Percentiles rank a stretch among this genome's conserved stretches.
These are phyloP conservation scores for Sporobolomyces pararoseus DNA, from an alignment of 768 basidiomycete genomes.

Conservation along the genomic window DNA sequence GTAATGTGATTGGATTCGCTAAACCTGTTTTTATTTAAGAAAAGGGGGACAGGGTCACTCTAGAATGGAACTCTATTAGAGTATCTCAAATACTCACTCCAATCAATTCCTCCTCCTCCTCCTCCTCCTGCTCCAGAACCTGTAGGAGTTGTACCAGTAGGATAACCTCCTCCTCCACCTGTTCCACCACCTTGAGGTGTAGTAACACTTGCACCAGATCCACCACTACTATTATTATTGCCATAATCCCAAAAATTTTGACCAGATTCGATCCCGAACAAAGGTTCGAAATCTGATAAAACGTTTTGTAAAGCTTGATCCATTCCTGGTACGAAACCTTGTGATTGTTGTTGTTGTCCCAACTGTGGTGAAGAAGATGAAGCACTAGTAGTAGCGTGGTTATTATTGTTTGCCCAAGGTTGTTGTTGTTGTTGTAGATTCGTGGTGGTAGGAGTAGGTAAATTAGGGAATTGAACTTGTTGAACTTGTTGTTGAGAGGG, in stretches of 20 bases:
- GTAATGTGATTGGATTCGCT: too few species aligned
- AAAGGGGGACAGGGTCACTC: not conserved
- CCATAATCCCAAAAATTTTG: conserved; percentile 15
- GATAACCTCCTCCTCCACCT: not conserved
- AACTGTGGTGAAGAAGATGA: too few species aligned
- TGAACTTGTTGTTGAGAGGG: not conserved
- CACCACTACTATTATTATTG: conserved; percentile 6
- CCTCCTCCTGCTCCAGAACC: too few species aligned
- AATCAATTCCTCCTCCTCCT: conserved; percentile 16
- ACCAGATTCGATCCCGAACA: conserved; percentile 29
- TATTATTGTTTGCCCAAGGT: not conserved
- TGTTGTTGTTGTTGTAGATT: not conserved
- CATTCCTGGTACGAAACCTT: conserved; percentile 28
- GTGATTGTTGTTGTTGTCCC: too few species aligned
- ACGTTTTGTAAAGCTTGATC: conserved; percentile 32
- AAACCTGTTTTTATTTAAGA: not conserved
- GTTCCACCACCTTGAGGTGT: not conserved
- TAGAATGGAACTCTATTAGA: not conserved
- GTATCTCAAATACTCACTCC: conserved; percentile 17
- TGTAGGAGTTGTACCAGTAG: not conserved
- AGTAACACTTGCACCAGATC: conserved; percentile 6
- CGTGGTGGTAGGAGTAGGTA: conserved; percentile 8
- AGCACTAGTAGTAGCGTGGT: too few species aligned
- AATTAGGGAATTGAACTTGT: too few species aligned
- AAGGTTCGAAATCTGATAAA: conserved; percentile 38